Percentiles rank a stretch among this genome's conserved stretches.
Evolutionary conservation across 768 basidiomycete species (phyloP).

Genomic region (Boletus patriciae): DNA sequence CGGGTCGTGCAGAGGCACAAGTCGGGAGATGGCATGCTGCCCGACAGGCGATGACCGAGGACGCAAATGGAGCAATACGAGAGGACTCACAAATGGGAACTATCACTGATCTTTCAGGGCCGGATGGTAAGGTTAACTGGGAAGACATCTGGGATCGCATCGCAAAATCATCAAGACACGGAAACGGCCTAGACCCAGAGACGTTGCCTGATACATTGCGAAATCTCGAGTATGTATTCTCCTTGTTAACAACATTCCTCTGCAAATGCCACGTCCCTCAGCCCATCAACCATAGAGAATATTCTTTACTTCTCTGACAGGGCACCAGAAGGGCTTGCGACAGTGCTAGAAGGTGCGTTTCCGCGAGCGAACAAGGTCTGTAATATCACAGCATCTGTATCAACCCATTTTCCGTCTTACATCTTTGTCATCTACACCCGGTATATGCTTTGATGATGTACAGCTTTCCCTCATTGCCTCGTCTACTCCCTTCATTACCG

Average conservation of each 20-base stretch:
- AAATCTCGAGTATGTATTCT: constrained; percentile 26
- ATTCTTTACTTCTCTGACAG: constrained; percentile 59
- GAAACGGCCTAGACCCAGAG: not conserved
- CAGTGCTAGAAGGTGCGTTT: constrained; percentile 41
- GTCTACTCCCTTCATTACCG: constrained; percentile 79
- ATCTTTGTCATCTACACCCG: not conserved
- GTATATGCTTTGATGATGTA: not conserved
- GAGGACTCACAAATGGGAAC: constrained; percentile 1
- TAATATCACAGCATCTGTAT: constrained; percentile 1
- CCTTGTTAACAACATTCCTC: not conserved
- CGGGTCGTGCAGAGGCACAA: constrained; percentile 55
- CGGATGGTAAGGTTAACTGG: constrained; percentile 42
- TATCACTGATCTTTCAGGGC: constrained; percentile 1
- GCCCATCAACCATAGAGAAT: constrained; percentile 14
- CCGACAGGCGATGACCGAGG: constrained; percentile 31
- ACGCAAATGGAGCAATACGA: not conserved
- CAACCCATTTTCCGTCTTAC: not conserved
- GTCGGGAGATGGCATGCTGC: constrained; percentile 73
- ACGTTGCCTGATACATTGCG: constrained; percentile 42
- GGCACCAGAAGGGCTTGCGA: constrained; percentile 55
- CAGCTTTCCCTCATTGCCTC: constrained; percentile 69
- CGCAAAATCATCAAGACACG: not conserved
- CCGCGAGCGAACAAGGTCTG: constrained; percentile 51
- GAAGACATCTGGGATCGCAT: constrained; percentile 48
- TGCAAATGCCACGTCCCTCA: constrained; percentile 9